These are phyloP conservation scores for Stipa capillata DNA, from an alignment of 176 grass and related monocot species.

Conservation along the genomic window DNA sequence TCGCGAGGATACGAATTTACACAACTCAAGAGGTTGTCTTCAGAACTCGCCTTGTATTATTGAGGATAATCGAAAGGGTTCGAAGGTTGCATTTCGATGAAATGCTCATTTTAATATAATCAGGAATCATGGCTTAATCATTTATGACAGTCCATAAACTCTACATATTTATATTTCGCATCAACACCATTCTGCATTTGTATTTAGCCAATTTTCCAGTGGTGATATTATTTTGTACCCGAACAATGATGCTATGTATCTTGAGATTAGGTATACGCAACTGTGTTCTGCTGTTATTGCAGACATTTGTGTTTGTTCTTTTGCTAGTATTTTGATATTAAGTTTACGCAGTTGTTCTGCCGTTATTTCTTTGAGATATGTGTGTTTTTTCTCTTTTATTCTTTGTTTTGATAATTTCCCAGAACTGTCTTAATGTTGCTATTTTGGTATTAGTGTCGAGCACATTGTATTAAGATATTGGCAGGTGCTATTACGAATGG, in stretches of 20 bases:
- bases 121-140: constrained; percentile 31
- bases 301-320: not conserved
- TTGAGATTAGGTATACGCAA: too few relatives aligned
- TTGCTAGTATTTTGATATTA: not conserved
- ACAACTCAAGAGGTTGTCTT: constrained; percentile 51
- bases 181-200: constrained; percentile 18
- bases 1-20: constrained; percentile 30
- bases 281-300: not conserved
- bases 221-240: constrained; percentile 12
- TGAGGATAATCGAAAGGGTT: constrained; percentile 69
- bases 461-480: not conserved
- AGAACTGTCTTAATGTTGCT: not conserved
- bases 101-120: constrained; percentile 44
- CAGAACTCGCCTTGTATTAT: constrained; percentile 56
- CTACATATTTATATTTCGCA: not conserved
- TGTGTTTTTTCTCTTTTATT: not conserved
- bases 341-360: not conserved
- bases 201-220: constrained; percentile 20
- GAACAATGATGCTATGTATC: not conserved
- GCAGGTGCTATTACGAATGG: not conserved
- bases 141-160: not conserved
- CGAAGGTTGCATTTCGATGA: constrained; percentile 63
- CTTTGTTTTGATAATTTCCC: not conserved
- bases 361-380: not conserved
- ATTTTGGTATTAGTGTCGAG: not conserved